These are phyloP conservation scores for Rhytidiadelphus loreus DNA, from an alignment of 225 moss, liverwort and hornwort genomes.

Conservation along the genomic window DNA sequence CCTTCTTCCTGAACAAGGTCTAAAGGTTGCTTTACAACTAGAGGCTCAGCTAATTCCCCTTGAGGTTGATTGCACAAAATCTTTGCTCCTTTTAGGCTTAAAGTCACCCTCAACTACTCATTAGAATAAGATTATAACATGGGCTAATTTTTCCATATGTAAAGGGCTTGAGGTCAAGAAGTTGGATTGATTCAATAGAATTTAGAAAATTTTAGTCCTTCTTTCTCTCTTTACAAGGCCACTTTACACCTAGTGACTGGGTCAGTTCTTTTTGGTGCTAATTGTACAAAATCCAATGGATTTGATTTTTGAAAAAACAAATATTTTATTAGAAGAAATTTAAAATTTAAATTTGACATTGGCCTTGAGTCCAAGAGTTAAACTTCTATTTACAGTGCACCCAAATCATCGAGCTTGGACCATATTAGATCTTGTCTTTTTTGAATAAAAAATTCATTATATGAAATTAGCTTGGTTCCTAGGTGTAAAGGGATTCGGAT, in stretches of 20 bases:
- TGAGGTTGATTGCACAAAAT: no score
- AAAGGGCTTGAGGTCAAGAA: no score
- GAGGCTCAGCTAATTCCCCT: rapidly evolving
- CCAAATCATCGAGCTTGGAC: rapidly evolving
- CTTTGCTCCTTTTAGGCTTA: rapidly evolving
- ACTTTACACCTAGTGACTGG: rapidly evolving
- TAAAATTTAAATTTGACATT: neutral
- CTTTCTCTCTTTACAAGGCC: rapidly evolving
- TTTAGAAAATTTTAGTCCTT: no score
- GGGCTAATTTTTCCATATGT: no score
- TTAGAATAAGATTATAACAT: no score
- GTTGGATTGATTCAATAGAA: rapidly evolving
- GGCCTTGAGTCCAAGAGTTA: rapidly evolving
- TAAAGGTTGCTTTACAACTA: rapidly evolving
- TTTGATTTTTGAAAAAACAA: neutral
- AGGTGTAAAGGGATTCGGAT: rapidly evolving
- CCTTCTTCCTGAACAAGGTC: neutral
- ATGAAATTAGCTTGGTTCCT: no score
- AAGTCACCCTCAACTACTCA: no score
- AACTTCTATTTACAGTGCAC: no score
- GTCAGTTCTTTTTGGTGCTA: rapidly evolving
- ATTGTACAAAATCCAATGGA: neutral
- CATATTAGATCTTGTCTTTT: rapidly evolving
- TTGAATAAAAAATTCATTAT: neutral
- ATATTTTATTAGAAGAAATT: no score